A percentile compares a stretch with the other conserved stretches of the same genome.
Evolutionary conservation across 805 yeast species (phyloP).

Genomic region (Candida silvicultrix): DNA sequence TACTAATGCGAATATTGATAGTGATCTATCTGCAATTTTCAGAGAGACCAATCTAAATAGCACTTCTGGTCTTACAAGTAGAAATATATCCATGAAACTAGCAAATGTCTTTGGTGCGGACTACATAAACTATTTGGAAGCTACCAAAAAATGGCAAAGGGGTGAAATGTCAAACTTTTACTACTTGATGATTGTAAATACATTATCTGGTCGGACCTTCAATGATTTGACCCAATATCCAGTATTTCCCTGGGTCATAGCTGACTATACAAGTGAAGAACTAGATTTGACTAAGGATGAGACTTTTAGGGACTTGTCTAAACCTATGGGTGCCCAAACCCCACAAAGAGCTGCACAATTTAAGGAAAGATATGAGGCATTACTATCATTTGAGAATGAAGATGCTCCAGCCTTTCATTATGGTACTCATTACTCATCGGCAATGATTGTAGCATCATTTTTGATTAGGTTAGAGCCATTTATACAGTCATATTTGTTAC

Average conservation of each 20-base stretch:
- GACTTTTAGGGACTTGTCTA: slow-evolving; percentile 67
- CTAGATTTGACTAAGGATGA: slow-evolving; percentile 60
- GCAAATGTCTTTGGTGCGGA: slow-evolving; percentile 39
- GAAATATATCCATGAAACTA: slow-evolving; percentile 34
- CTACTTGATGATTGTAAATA: slow-evolving; percentile 73
- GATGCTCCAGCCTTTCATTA: slow-evolving; percentile 77
- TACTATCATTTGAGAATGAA: slow-evolving; percentile 52
- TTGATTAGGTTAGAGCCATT: slow-evolving; percentile 74
- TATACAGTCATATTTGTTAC: slow-evolving; percentile 66
- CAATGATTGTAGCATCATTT: slow-evolving; percentile 86
- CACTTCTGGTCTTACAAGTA: slow-evolving; percentile 23
- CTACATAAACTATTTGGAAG: slow-evolving; percentile 30
- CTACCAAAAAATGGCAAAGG: slow-evolving; percentile 65
- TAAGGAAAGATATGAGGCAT: slow-evolving; percentile 65
- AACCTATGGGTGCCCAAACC: slow-evolving; percentile 91
- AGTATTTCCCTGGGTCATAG: slow-evolving; percentile 85
- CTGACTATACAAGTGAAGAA: slow-evolving; percentile 68
- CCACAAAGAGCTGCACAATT: slow-evolving; percentile 54
- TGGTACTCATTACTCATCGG: slow-evolving; percentile 90
- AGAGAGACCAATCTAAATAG: slow-evolving; percentile 38
- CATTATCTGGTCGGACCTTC: slow-evolving; percentile 82
- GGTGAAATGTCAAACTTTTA: slow-evolving; percentile 82
- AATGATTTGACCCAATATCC: slow-evolving; percentile 90
- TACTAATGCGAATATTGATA: slow-evolving; percentile 44
- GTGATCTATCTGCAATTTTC: slow-evolving; percentile 48